Conservation (phyloP, 257 asterid genomes). For the Solanum arcanum region DNA sequence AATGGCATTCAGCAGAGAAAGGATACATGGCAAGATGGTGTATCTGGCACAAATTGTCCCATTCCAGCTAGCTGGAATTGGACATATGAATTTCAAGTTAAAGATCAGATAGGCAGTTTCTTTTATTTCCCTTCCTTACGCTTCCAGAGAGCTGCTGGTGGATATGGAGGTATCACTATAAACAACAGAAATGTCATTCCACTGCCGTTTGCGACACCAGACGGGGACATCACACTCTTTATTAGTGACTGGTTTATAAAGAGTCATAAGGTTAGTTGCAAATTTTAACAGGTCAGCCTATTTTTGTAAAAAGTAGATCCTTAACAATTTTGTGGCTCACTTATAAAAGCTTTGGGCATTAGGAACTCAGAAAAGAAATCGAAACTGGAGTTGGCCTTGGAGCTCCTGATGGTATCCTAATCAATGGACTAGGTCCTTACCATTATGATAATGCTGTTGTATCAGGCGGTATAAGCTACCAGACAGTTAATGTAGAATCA, state of each 20-base stretch:
- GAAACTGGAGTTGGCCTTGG: conserved; percentile 60
- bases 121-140: conserved; percentile 72
- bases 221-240: conserved; percentile 71
- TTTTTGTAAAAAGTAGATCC: neutral
- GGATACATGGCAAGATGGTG: conserved; percentile 95
- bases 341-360: conserved; percentile 19
- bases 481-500: conserved; percentile 61
- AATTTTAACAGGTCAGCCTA: neutral
- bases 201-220: conserved; percentile 64
- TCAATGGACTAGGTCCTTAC: conserved; percentile 87
- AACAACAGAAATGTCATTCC: conserved; percentile 80
- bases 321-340: conserved; percentile 2
- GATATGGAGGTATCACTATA: conserved; percentile 71
- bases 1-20: conserved; percentile 81
- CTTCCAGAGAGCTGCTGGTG: conserved; percentile 76
- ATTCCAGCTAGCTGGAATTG: conserved; percentile 95
- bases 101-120: conserved; percentile 97
- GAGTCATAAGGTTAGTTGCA: conserved; percentile 69
- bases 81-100: conserved; percentile 93
- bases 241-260: conserved; percentile 80
- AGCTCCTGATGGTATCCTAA: conserved; percentile 65
- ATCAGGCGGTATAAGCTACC: conserved; percentile 49
- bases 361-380: conserved; percentile 59
- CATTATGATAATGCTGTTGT: conserved; percentile 52
- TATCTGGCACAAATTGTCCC: conserved; percentile 89